phyloP scores from a whole-genome alignment of 2,329 filamentous ascomycete species.

The Pseudonectria foliicola region DNA sequence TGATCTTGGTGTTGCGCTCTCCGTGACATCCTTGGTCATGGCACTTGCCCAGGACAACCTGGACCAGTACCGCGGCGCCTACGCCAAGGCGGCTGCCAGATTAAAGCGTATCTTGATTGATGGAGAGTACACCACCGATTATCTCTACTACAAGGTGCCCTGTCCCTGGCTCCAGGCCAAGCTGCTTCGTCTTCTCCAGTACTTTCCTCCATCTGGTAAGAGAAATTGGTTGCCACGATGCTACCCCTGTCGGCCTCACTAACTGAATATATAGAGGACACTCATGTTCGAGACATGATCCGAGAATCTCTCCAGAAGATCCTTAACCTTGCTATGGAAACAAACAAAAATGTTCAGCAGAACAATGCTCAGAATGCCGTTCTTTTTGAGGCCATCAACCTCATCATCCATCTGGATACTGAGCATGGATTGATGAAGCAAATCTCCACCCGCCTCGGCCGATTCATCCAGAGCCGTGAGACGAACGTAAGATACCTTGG shows the following conservation, averaged over 20 bases:
- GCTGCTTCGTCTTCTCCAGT: constrained; percentile 82
- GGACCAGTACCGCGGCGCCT: constrained; percentile 91
- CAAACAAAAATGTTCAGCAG: constrained; percentile 97
- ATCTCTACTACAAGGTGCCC: constrained; percentile 98
- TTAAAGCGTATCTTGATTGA: constrained; percentile 88
- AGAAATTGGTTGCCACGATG: constrained; percentile 6
- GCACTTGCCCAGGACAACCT: constrained; percentile 86
- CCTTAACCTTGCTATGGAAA: constrained; percentile 82
- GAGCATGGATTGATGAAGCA: constrained; percentile 94
- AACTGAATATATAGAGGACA: constrained; percentile 61
- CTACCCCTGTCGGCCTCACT: not conserved
- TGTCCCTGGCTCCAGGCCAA: constrained; percentile 99
- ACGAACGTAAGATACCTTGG: constrained; percentile 97
- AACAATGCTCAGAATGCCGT: constrained; percentile 99
- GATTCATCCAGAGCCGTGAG: constrained; percentile 93
- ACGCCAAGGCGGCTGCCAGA: constrained; percentile 84
- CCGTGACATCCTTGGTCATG: constrained; percentile 93
- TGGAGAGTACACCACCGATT: constrained; percentile 81
- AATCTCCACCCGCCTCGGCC: constrained; percentile 82
- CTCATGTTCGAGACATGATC: constrained; percentile 84
- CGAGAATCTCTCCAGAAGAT: constrained; percentile 87
- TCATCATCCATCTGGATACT: constrained; percentile 95
- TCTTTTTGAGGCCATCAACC: constrained; percentile 95
- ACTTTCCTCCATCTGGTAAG: constrained; percentile 87
- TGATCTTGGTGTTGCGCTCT: constrained; percentile 89